These are phyloP conservation scores for Cladochytrium tenue DNA, from an alignment of 371 early-diverging fungal genomes.

Conservation along the genomic window DNA sequence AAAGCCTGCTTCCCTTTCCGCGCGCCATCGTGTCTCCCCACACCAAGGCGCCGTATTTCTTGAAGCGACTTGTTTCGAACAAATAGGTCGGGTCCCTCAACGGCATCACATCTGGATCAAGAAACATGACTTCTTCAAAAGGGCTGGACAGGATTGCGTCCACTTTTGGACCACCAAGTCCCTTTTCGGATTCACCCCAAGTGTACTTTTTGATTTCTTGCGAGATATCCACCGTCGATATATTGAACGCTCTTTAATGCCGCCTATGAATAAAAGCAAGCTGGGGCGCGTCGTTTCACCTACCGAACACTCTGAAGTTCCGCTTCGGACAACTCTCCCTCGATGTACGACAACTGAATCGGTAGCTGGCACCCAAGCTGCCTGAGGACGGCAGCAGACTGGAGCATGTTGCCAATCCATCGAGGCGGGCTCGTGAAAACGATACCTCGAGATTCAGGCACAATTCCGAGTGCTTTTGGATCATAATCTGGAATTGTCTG, in stretches of 20 bases:
- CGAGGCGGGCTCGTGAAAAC: neutral
- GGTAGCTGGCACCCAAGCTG: neutral
- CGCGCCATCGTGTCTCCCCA: slow-evolving; percentile 10
- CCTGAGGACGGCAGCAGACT: neutral
- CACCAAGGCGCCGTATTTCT: slow-evolving; percentile 4
- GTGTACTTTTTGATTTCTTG: neutral
- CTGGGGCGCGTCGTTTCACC: neutral
- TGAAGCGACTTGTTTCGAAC: neutral
- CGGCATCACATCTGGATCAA: slow-evolving; percentile 13
- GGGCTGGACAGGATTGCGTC: slow-evolving; percentile 9
- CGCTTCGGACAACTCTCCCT: neutral
- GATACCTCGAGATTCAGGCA: neutral
- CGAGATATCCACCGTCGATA: neutral
- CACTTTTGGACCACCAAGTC: slow-evolving; percentile 10
- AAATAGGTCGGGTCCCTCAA: slow-evolving; percentile 3
- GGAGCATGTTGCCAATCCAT: neutral
- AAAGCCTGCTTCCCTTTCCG: neutral
- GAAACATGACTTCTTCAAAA: slow-evolving; percentile 6
- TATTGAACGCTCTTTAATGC: neutral
- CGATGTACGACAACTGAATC: neutral
- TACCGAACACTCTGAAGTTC: neutral
- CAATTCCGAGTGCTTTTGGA: neutral
- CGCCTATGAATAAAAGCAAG: neutral
- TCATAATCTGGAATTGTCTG: neutral
- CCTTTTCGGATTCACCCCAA: neutral